Percentiles rank a stretch among this genome's conserved stretches.
Evolutionary conservation across 768 basidiomycete genomes (phyloP).

Genomic region (Boletus eberwhitei): DNA sequence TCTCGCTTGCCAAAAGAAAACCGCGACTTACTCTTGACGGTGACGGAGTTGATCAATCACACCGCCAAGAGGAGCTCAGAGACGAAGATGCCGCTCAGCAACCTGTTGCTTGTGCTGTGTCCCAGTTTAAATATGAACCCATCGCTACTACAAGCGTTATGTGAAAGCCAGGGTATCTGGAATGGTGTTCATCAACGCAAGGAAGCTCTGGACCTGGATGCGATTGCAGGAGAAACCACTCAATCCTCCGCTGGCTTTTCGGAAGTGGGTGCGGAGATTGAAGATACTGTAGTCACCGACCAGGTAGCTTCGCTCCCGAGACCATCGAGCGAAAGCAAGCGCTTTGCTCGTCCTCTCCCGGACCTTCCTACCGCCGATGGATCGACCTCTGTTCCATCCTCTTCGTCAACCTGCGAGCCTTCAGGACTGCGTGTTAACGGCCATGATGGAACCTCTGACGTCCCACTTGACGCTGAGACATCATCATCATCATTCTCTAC

Average conservation of each 20-base stretch:
- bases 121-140: slow-evolving; percentile 83
- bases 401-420: slow-evolving; percentile 5
- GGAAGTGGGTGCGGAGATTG: not conserved
- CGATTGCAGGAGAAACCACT: not conserved
- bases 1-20: slow-evolving; percentile 73
- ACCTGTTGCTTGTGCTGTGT: slow-evolving; percentile 83
- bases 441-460: not conserved
- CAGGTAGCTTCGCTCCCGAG: not conserved
- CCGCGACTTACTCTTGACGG: slow-evolving; percentile 77
- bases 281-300: not conserved
- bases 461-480: slow-evolving; percentile 17
- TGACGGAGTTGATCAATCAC: slow-evolving; percentile 73
- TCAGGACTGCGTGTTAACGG: not conserved
- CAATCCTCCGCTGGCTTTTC: not conserved
- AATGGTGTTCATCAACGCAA: slow-evolving; percentile 21
- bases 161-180: slow-evolving; percentile 73
- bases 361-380: slow-evolving; percentile 17
- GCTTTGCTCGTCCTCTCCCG: slow-evolving; percentile 24
- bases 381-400: not conserved
- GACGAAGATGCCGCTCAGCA: slow-evolving; percentile 93
- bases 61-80: slow-evolving; percentile 64
- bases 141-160: slow-evolving; percentile 64
- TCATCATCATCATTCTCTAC: slow-evolving; percentile 24
- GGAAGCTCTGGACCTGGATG: slow-evolving; percentile 6
- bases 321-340: slow-evolving; percentile 14